Evolutionary conservation across 805 yeast species (phyloP), one percentile per base, ranked within the genome.

Genomic region (Yamadazyma endophytica): DNA sequence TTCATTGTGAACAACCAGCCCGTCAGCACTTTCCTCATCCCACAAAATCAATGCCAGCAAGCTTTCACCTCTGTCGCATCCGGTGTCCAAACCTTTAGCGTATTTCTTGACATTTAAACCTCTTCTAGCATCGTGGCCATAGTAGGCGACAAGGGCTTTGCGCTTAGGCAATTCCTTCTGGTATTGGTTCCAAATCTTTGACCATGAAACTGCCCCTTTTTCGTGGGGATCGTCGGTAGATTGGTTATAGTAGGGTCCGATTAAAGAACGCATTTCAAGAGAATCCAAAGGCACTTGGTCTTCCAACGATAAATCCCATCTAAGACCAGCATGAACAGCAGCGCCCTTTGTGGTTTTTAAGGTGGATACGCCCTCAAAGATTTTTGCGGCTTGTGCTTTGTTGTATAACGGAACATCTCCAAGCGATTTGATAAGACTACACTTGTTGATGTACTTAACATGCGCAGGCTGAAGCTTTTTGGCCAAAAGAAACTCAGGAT

Each of bases 51-150:
- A 56, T 0, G 89, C 94, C 18, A 79, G 68, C 28, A 89, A 64
- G 37, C 70, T 53, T 9, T 76, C 80, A 3, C 96, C 96, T 37
- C 73, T 72, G 36, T 78, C 83, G 64, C 97, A 89, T 1, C 84
- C 85, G 8, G 84, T 64, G 50, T 90, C 97, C 23, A 89, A 59
- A 0, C 97, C 97, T 46, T 74, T 76, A 3, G 95, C 68, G 54
- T 67, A 86, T 39, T 73, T 70, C 42, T 72, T 71, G 29, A 79
- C 41, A 33, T 73, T 76, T 29, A 88, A 69, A 1, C 96, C 96
- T 33, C 79, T 63, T 33, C 76, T 66, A 3, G 97, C 94, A 50
- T 86, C 94, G 50, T 89, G 97, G 1, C 97, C 97, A 51, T 89
- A 89, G 46, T 75, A 77, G 3, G 85, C 87, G 14, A 70, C 61